Base-by-base conservation (phyloP, 148 eudicot species). In the Linanthus parryae region DNA sequence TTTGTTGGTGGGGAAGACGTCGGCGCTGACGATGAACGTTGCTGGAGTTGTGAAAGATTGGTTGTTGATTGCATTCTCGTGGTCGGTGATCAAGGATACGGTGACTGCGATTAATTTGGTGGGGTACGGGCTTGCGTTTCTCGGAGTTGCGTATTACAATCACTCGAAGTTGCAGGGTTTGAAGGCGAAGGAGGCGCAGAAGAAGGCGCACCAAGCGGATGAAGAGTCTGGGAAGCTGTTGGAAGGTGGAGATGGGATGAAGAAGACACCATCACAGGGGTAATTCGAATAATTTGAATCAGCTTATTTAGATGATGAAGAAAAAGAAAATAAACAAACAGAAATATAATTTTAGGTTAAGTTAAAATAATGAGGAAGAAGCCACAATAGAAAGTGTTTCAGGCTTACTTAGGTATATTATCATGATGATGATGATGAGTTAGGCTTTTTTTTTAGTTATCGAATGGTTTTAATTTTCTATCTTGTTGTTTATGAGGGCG, bases 1-100 rank as follows among this genome's bases (percentile, higher is more conserved):
- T 44, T 66, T 72, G 61, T 64, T 72, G 1, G 72, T 72, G 20
- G 71, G 71, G 15, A 66, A 72, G 63, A 72, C 76, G 1, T 66
- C 71, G 23, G 76, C 76, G 4, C 57, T 72, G 68, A 72, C 76
- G 1, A 72, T 72, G 72, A 66, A 66, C 41, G 76, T 72, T 11
- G 76, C 72, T 47, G 76, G 76, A 27, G 76, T 72, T 5, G 76
- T 72, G 16, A 72, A 72, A 48, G 76, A 72, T 48, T 72, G 76
- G 76, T 31, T 72, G 53, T 52, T 72, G 63, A 66, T 72, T 30
- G 71, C 72, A 12, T 66, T 72, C 42, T 72, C 76, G 7, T 66
- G 71, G 71, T 66, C 72, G 0, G 71, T 72, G 38, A 66, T 72
- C 53, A 62, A 61, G 52, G 76, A 72, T 57, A 66, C 71, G 0